Evolutionary conservation across 306 rosid genomes (phyloP).

Genomic region (Ormosia emarginata): DNA sequence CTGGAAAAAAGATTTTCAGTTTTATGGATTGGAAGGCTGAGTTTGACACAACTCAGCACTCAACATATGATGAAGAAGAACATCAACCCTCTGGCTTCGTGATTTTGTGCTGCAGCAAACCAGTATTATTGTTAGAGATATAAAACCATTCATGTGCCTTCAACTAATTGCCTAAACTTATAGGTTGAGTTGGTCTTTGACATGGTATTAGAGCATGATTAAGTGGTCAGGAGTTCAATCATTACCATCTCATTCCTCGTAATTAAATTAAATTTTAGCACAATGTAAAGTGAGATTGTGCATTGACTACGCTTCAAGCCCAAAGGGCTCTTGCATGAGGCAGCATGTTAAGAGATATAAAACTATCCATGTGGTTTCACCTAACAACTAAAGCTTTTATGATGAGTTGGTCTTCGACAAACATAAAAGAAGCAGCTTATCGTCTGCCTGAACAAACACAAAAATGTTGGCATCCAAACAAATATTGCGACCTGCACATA

Average conservation of each 20-base stretch:
- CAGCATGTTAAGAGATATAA: neutral
- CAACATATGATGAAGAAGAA: constrained; percentile 95
- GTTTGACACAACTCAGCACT: constrained; percentile 69
- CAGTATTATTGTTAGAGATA: neutral
- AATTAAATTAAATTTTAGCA: constrained; percentile 11
- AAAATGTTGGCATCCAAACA: neutral
- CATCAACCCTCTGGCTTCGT: constrained; percentile 78
- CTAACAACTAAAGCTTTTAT: constrained; percentile 11
- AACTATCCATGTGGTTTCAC: neutral
- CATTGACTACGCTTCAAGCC: constrained; percentile 1
- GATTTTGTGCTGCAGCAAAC: constrained; percentile 69
- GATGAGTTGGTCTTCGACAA: constrained; percentile 14
- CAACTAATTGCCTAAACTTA: neutral
- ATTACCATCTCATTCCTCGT: neutral
- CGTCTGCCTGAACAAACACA: constrained; percentile 3
- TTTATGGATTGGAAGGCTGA: constrained; percentile 42
- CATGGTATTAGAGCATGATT: neutral
- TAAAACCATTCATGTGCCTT: constrained; percentile 6
- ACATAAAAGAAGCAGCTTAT: constrained; percentile 1
- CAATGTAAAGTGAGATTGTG: neutral
- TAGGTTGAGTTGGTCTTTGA: neutral
- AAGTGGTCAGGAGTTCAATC: neutral
- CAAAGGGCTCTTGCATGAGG: neutral
- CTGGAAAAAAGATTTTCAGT: constrained; percentile 15
- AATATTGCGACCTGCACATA: constrained; percentile 31